Evolutionary conservation across 1,284 basidiomycete species (phyloP), one percentile per base, ranked within the genome.

Genomic region (Taiwanofungus camphoratus): DNA sequence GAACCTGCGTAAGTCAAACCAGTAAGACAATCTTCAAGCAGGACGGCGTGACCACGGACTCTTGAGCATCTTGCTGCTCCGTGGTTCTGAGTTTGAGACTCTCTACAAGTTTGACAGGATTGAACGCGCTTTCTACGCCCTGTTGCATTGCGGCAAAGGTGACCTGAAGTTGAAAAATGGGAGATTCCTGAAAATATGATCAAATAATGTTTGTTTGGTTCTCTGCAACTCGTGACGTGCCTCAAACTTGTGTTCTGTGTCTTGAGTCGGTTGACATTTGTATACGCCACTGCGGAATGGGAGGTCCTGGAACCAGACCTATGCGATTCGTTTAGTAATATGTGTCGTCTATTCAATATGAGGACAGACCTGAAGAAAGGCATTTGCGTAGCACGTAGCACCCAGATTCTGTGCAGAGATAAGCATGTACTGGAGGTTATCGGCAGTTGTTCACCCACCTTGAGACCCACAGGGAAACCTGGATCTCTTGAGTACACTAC

Each of bases 21-120:
- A 16, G 12, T 27, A 11, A 26, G 22, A 54, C 39, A 57, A 45
- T 53, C 22, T 41, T 29, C 20, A 29, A 41, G 18, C 24, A 21
- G n/a, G n/a, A n/a, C n/a, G n/a, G n/a, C n/a, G 33, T n/a, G 32
- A 46, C 41, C 32, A 66, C 78, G 48, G 55, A 93, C 90, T 96
- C 92, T 62, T 92, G 89, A 23, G 92, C 92, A 68, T 96, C 92
- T 65, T 96, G 92, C 58, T 96, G 92, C 58, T 92, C 86, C 1
- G 80, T 74, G 8, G 82, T 82, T 29, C 83, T 76, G 30, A 96
- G 67, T 46, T 82, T 76, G 41, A 96, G 66, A 51, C 88, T 87
- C 56, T 92, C 84, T 8, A 93, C 84, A 20, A 96, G 73, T 47
- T 81, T 84, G 7, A 71, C 68, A 0, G 93, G 92, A 61, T 95